Evolutionary conservation across 768 basidiomycete species (phyloP), one percentile per base, ranked within the genome.

Genomic region (Calocybe cyanea): DNA sequence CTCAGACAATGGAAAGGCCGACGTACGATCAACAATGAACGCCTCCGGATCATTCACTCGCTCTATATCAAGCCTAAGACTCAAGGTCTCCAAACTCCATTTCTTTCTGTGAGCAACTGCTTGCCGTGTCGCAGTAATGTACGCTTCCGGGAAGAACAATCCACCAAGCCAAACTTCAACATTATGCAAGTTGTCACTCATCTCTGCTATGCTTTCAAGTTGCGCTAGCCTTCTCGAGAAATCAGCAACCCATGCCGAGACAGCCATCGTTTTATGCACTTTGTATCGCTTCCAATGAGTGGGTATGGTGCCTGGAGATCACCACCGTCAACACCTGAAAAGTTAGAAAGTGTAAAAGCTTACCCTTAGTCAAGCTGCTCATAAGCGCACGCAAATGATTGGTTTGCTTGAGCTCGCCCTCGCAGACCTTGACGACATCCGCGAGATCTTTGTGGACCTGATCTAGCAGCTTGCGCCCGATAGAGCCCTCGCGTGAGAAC

Each of bases 111-210:
- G 94, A 2, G 95, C 96, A 4, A 93, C 88, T n/a, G 90, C 83
- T 64, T 99, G 95, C 41, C 95, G 77, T 2, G 92, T 94, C 1
- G 95, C 95, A 0, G 95, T 97, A 57, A 98, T 78, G 62, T 92
- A 98, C 2, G 93, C 94, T 59, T 94, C 91, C 0, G 95, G 96
- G 78, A 89, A 93, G 77, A 98, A 97, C 46, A 99, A 65, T 0
- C 91, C 89, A 18, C 95, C 93, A 11, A 98, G 79, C 88, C 91
- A 92, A 36, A 96, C 87, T 64, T 90, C 82, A 38, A 87, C 69
- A 54, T 87, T 73, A 52, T 70, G 75, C 51, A 85, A 65, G 57
- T 74, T 81, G 51, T 85, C 82, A 2, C 10, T 32, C 37, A 83
- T 65, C 15, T 65, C 61, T 0, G 85, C 77, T 45, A 97, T 82